A percentile compares a stretch with the other conserved stretches of the same genome.
Conservation (phyloP, 164 flowering plant species). For the Vitis cinerea region DNA sequence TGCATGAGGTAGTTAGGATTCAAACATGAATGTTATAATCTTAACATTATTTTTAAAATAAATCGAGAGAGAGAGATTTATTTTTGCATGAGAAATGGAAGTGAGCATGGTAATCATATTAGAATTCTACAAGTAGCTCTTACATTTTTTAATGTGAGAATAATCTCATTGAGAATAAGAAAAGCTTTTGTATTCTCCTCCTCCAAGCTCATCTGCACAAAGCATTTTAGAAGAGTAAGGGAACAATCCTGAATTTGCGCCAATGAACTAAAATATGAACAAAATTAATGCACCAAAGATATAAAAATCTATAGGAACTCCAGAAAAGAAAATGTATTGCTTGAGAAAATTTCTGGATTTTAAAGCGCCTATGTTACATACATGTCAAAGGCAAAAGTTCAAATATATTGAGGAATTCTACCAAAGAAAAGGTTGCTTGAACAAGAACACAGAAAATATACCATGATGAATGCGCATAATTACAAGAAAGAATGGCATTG, state of each 20-base stretch:
- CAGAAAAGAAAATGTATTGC: too few relatives aligned
- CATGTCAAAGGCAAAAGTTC: too few relatives aligned
- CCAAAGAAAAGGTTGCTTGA: too few relatives aligned
- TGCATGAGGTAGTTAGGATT: neutral
- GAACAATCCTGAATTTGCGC: neutral
- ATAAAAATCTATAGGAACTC: too few relatives aligned
- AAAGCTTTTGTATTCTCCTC: slow-evolving; percentile 64
- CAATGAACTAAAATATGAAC: neutral
- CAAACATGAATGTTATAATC: neutral
- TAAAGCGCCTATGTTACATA: too few relatives aligned
- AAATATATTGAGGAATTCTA: too few relatives aligned
- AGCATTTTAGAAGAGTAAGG: slow-evolving; percentile 7
- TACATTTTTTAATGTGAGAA: slow-evolving; percentile 77
- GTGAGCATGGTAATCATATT: neutral
- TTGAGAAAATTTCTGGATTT: too few relatives aligned
- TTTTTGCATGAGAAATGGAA: neutral
- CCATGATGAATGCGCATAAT: too few relatives aligned
- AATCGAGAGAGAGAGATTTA: neutral
- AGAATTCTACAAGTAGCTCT: slow-evolving; percentile 22
- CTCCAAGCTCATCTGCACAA: slow-evolving; percentile 58
- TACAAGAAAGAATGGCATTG: too few relatives aligned
- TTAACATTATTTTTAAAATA: neutral
- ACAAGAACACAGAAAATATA: too few relatives aligned
- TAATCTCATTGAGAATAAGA: slow-evolving; percentile 83
- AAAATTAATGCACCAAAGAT: too few relatives aligned